Conservation (phyloP, 345 rosid genomes). For the Brassica cretica region DNA sequence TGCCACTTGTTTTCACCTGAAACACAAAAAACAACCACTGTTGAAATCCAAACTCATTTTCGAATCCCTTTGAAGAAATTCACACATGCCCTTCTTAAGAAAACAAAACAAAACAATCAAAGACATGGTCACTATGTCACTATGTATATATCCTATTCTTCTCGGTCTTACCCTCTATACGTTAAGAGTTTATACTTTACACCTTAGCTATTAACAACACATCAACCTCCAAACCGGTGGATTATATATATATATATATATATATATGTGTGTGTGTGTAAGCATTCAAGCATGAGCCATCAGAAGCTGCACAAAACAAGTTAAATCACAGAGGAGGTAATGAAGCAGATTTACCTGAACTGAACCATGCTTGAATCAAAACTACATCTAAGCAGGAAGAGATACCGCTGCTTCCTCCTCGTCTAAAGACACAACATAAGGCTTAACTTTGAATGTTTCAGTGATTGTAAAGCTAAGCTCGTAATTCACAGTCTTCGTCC, state of each 20-base stretch:
- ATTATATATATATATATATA: no score
- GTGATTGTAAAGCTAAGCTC: neutral
- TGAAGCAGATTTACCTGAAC: neutral
- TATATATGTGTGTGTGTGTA: neutral
- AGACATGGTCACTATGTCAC: neutral
- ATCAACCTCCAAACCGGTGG: neutral
- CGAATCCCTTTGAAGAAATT: neutral
- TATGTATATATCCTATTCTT: neutral
- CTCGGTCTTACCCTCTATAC: neutral
- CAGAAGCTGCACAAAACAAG: neutral
- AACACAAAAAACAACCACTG: neutral
- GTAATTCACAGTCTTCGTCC: neutral
- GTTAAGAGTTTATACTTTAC: neutral
- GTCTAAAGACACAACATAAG: neutral
- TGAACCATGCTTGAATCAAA: slow-evolving; percentile 27
- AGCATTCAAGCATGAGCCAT: neutral
- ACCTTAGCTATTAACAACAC: neutral
- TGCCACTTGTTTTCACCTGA: slow-evolving; percentile 23
- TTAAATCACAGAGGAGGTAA: neutral
- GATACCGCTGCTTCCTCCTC: neutral
- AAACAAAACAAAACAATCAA: neutral
- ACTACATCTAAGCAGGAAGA: neutral
- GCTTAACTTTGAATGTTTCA: neutral
- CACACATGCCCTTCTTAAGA: neutral
- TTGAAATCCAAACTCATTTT: neutral